Evolutionary conservation across 345 rosid genomes (phyloP).

Genomic region (Citrus maxima): DNA sequence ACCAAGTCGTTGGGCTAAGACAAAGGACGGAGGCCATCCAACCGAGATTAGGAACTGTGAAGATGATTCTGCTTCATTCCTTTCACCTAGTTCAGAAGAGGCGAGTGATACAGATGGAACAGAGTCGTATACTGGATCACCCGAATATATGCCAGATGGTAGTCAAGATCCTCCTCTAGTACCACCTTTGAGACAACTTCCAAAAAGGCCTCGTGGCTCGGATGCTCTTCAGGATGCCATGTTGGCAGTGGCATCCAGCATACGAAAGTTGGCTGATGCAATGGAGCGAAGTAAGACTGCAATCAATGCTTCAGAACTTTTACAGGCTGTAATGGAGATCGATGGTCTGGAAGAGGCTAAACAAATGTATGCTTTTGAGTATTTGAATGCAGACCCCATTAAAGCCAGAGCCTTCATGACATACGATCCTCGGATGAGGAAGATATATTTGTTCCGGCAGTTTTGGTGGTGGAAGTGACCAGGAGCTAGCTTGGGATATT

Average conservation of each 20-base stretch:
- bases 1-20: slow-evolving; percentile 59
- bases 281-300: slow-evolving; percentile 52
- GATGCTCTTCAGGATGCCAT: too few relatives aligned
- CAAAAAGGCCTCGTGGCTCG: too few relatives aligned
- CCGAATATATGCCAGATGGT: slow-evolving; percentile 48
- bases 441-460: too few relatives aligned
- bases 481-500: too few relatives aligned
- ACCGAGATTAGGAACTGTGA: slow-evolving; percentile 47
- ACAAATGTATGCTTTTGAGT: too few relatives aligned
- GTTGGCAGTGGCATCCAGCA: slow-evolving; percentile 69
- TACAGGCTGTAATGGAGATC: slow-evolving; percentile 79
- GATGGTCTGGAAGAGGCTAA: slow-evolving; percentile 89
- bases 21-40: slow-evolving; percentile 52
- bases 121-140: slow-evolving; percentile 55
- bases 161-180: slow-evolving; percentile 55
- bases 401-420: too few relatives aligned
- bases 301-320: slow-evolving; percentile 52
- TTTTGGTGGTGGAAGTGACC: too few relatives aligned
- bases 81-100: slow-evolving; percentile 60
- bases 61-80: slow-evolving; percentile 69
- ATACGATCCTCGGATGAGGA: too few relatives aligned
- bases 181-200: slow-evolving; percentile 54
- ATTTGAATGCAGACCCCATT: too few relatives aligned
- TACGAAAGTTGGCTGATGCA: slow-evolving; percentile 71
- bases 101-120: slow-evolving; percentile 83